phyloP scores from a whole-genome alignment of 116 monocot species.

The Dioscorea cayenensis region DNA sequence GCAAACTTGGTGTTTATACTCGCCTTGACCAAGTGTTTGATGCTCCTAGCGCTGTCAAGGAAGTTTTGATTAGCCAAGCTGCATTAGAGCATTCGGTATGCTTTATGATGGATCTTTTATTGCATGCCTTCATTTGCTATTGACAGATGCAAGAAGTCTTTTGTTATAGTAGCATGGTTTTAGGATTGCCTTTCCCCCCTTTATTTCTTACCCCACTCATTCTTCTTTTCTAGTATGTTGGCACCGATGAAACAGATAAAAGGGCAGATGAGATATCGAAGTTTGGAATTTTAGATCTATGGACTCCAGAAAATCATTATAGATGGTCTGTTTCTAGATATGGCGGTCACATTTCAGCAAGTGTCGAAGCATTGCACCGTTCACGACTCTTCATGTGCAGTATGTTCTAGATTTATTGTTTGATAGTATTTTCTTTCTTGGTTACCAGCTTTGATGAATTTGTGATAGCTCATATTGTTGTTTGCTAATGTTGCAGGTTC shows the following conservation, averaged over 20 bases:
- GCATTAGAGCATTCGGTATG: conserved; percentile 65
- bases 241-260: conserved; percentile 69
- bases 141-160: background rate
- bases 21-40: conserved; percentile 95
- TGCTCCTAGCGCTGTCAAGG: conserved; percentile 78
- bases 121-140: background rate
- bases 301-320: conserved; percentile 98
- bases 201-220: background rate
- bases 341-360: conserved; percentile 77
- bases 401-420: conserved; percentile 28
- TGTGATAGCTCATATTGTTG: conserved; percentile 5
- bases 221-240: conserved; percentile 50
- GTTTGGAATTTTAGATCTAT: conserved; percentile 72
- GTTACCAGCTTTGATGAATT: background rate
- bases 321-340: conserved; percentile 85
- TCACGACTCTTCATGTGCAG: conserved; percentile 80
- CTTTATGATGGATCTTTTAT: conserved; percentile 1
- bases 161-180: too few relatives aligned
- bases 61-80: conserved; percentile 80
- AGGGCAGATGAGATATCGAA: conserved; percentile 65
- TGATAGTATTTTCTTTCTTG: background rate
- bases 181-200: background rate
- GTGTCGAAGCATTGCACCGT: conserved; percentile 54
- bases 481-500: conserved; percentile 33
- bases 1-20: conserved; percentile 66